Evolutionary conservation across 1,284 basidiomycete genomes (phyloP), one percentile per base, ranked within the genome.

Genomic region (Ganoderma meredithae): DNA sequence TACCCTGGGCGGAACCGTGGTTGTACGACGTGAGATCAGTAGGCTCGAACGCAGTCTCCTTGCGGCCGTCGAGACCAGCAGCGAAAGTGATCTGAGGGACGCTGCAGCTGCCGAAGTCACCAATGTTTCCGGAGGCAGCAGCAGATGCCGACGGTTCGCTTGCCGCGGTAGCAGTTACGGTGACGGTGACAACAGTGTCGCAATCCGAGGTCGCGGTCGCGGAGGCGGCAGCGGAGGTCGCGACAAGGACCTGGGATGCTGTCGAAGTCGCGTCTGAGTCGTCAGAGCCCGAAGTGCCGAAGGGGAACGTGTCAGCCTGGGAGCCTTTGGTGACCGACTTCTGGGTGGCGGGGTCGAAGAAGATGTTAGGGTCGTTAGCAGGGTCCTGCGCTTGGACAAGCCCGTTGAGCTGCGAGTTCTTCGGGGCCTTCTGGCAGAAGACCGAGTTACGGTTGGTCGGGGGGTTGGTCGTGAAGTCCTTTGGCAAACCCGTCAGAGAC

Each of bases 41-140:
- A 53, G 85, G 85, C 74, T 84, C 74, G 81, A 87, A 88, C 75
- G 82, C 83, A 15, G 86, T 88, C 73, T 90, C 89, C 71, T 81
- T 85, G 62, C 89, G 83, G 70, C 79, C 79, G 72, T 90, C 87
- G 69, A 90, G 88, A 9, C 88, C 88, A 10, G 75, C 80, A 39
- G 81, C 88, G 72, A 91, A 91, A 71, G 86, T 83, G 70, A 92
- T 89, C 76, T 88, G 78, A 15, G 88, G 88, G 36, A 85, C 79
- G 4, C 84, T 80, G 81, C 88, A 90, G 36, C 76, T 80, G n/a
- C 88, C 88, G 70, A 89, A 89, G 77, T 87, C 75, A n/a, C 82
- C 84, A 65, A 83, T 82, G 63, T 64, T 73, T 25, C 74, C 66
- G n/a, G 75, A 59, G 7, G 73, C 65, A 22, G 74, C 73, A 15